phyloP scores from a whole-genome alignment of 2,329 filamentous ascomycete genomes.

The Dactylellina leptospora region DNA sequence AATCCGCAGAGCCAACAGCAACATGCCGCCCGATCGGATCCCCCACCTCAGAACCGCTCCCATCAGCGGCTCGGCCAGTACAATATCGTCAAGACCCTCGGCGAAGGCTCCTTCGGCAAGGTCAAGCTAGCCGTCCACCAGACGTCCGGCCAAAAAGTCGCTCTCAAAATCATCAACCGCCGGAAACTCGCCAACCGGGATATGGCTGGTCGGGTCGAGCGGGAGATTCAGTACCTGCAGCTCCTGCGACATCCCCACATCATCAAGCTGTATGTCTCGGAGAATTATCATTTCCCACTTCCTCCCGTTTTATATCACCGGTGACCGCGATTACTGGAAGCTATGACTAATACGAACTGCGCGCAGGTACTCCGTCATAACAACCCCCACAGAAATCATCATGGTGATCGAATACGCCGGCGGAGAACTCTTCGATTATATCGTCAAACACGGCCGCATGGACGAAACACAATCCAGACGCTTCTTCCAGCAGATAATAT shows the following conservation, averaged over 20 bases:
- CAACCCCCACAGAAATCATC: slow-evolving; percentile 91
- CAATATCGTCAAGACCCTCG: slow-evolving; percentile 85
- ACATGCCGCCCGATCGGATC: slow-evolving; percentile 63
- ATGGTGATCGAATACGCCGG: slow-evolving; percentile 99
- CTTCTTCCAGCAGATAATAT: slow-evolving; percentile 99
- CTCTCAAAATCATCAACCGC: slow-evolving; percentile 95
- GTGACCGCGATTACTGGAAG: no score
- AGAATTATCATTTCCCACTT: no score
- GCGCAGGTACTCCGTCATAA: slow-evolving; percentile 89
- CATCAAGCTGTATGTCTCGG: slow-evolving; percentile 84
- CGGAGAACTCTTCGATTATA: slow-evolving; percentile 96
- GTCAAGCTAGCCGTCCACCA: slow-evolving; percentile 96
- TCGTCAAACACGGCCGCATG: slow-evolving; percentile 92
- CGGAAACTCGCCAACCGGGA: slow-evolving; percentile 96
- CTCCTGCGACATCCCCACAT: slow-evolving; percentile 95
- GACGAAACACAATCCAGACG: slow-evolving; percentile 90
- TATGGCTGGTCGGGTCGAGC: slow-evolving; percentile 96
- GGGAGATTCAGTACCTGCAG: slow-evolving; percentile 98
- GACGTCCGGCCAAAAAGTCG: slow-evolving; percentile 91
- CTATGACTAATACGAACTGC: slow-evolving; percentile 55
- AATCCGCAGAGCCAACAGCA: slow-evolving; percentile 52
- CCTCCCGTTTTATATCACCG: no score
- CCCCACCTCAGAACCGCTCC: slow-evolving; percentile 72
- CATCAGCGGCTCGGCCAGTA: slow-evolving; percentile 81
- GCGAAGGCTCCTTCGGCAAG: slow-evolving; percentile 97